phyloP scores from a whole-genome alignment of 2,329 filamentous ascomycete species.

The Magnaporthiopsis poae region DNA sequence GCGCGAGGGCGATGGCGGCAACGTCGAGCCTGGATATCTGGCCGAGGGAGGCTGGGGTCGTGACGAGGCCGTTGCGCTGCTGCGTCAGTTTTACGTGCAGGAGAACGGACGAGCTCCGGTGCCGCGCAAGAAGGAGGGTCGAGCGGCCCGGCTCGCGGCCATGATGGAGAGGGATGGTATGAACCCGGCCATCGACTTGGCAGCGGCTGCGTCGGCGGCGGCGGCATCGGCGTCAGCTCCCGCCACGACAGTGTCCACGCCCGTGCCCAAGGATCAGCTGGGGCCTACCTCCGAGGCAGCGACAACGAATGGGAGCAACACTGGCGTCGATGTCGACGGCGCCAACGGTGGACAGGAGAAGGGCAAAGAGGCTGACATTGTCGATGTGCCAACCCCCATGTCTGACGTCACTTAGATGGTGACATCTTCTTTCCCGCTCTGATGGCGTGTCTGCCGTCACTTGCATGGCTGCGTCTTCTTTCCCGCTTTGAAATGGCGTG shows the following conservation, averaged over 20 bases:
- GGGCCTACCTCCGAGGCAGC: neutral
- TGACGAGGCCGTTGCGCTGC: slow-evolving; percentile 83
- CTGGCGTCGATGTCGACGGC: neutral
- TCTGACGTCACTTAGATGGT: slow-evolving; percentile 6
- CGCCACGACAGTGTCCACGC: neutral
- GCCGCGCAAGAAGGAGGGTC: slow-evolving; percentile 45
- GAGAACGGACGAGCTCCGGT: slow-evolving; percentile 73
- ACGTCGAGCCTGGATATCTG: slow-evolving; percentile 68
- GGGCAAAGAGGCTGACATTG: neutral
- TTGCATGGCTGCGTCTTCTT: neutral
- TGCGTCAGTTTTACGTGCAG: slow-evolving; percentile 93
- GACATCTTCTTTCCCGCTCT: neutral
- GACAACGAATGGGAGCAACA: neutral
- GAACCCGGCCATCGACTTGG: slow-evolving; percentile 10
- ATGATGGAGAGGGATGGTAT: slow-evolving; percentile 37
- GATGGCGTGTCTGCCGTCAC: neutral
- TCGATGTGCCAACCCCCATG: slow-evolving; percentile 5
- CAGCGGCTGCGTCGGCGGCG: neutral
- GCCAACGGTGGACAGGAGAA: neutral
- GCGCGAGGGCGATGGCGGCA: slow-evolving; percentile 46
- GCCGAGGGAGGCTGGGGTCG: slow-evolving; percentile 80
- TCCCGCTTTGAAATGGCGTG: no score
- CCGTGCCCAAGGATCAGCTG: neutral
- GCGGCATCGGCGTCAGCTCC: neutral
- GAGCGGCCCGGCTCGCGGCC: slow-evolving; percentile 42